Evolutionary conservation across 1,139 yeast genomes (phyloP), one percentile per base, ranked within the genome.

Genomic region (Suhomyces wounanorum): DNA sequence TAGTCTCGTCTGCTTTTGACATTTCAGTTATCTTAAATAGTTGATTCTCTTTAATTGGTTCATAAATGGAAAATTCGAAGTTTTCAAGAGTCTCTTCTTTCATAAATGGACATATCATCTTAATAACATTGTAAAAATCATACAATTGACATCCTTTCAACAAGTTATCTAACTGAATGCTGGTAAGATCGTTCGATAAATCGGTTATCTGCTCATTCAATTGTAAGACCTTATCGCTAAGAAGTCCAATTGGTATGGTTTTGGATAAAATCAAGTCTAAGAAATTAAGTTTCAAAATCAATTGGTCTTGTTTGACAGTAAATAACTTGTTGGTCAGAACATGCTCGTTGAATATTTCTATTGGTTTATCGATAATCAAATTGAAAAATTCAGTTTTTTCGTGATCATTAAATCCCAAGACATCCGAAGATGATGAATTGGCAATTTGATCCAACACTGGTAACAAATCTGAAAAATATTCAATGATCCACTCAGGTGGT

Each of bases 401-500:
- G 0, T 68, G 68, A 1, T 61, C 61, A 3, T 71, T 54, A 42
- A 82, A 62, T 25, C 70, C 70, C 58, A 78, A 67, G 31, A 80
- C 68, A 26, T 77, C 72, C 16, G 40, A 11, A 4, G 50, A 38
- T 7, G 46, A 23, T 4, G 40, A 23, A 5, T 44, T 30, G n/a
- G 70, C 69, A 26, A 64, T 61, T 48, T 70, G 73, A 57, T 82
- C 86, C 49, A 82, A 71, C 3, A 79, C 64, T 8, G 81, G 82
- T 51, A 84, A 69, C 17, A 81, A 67, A 31, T 77, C 83, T 1
- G 79, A 64, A 55, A 81, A 73, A 59, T 81, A 83, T 8, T 82
- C 84, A 45, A 81, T 72, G 14, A 87, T 66, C 95, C 94, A 87
- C 55, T 85, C 90, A 0, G 94, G 92, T 8, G 90, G 81, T 53